Evolutionary conservation across 768 basidiomycete genomes (phyloP).

Genomic region (Leccinum sublutescens): DNA sequence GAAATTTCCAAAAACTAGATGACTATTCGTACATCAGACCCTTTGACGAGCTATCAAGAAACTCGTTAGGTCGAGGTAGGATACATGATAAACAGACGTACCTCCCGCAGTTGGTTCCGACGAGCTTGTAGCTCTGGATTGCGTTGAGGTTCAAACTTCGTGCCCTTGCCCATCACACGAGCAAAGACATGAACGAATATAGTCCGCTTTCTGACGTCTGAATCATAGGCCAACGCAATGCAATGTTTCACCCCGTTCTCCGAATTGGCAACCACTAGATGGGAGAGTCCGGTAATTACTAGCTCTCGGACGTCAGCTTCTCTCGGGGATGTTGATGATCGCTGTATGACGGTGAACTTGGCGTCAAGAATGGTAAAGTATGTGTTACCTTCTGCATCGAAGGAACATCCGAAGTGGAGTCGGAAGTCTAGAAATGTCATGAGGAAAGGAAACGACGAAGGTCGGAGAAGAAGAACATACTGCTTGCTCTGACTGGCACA

Average conservation of each 20-base stretch:
- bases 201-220: constrained; percentile 62
- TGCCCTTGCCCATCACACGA: constrained; percentile 75
- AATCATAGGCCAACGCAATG: constrained; percentile 73
- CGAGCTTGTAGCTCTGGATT: constrained; percentile 45
- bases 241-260: constrained; percentile 90
- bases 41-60: constrained; percentile 60
- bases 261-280: constrained; percentile 80
- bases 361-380: background rate
- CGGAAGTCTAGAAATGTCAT: constrained; percentile 39
- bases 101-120: constrained; percentile 58
- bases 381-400: constrained; percentile 45
- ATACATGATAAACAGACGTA: constrained; percentile 30
- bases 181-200: constrained; percentile 87
- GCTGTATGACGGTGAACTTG: constrained; percentile 31
- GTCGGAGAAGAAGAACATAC: constrained; percentile 31
- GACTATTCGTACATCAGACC: constrained; percentile 56
- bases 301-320: constrained; percentile 69
- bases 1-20: background rate
- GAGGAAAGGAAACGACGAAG: constrained; percentile 8
- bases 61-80: constrained; percentile 5
- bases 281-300: constrained; percentile 76
- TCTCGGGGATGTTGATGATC: constrained; percentile 44
- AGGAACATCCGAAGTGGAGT: constrained; percentile 48
- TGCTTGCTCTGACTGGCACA: constrained; percentile 45
- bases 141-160: constrained; percentile 67